Percentiles rank a stretch among this genome's conserved stretches.
These are phyloP conservation scores for Gautieria morchelliformis DNA, from an alignment of 768 basidiomycete genomes.

Conservation along the genomic window DNA sequence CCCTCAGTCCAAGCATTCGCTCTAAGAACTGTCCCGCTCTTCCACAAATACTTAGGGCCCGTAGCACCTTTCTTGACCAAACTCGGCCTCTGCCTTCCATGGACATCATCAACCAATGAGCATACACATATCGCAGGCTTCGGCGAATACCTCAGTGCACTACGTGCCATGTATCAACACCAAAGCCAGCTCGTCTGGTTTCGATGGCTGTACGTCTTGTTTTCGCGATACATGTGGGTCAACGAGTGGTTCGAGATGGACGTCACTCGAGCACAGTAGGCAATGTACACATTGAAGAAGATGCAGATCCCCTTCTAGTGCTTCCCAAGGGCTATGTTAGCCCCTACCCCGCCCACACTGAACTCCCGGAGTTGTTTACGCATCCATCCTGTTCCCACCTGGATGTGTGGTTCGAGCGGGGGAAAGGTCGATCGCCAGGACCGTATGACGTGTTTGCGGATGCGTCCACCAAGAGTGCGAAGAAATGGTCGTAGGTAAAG, in stretches of 20 bases:
- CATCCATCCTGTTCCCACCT: not conserved
- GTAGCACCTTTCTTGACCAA: constrained; percentile 26
- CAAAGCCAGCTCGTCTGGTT: constrained; percentile 80
- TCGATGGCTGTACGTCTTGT: constrained; percentile 62
- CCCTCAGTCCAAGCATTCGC: constrained; percentile 39
- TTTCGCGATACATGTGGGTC: constrained; percentile 89
- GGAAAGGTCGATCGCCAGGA: constrained; percentile 2
- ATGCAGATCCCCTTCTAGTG: not conserved
- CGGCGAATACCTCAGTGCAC: constrained; percentile 42
- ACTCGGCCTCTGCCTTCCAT: constrained; percentile 24
- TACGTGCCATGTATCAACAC: constrained; percentile 66
- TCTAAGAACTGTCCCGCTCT: constrained; percentile 47
- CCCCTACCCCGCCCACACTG: constrained; percentile 30
- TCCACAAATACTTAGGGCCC: constrained; percentile 46
- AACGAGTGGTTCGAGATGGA: constrained; percentile 50
- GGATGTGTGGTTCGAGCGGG: not conserved
- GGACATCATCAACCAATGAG: constrained; percentile 10
- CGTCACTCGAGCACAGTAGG: too few species aligned
- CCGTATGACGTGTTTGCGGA: constrained; percentile 17
- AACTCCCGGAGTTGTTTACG: constrained; percentile 1
- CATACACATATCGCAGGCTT: constrained; percentile 50
- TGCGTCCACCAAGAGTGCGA: constrained; percentile 24
- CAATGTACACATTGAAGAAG: not conserved
- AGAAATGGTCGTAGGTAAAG: constrained; percentile 35
- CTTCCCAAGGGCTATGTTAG: constrained; percentile 21